A percentile compares a stretch with the other conserved stretches of the same genome.
Evolutionary conservation across 371 early-diverging fungal genomes (phyloP).

Genomic region (Astathelohania contejeani): DNA sequence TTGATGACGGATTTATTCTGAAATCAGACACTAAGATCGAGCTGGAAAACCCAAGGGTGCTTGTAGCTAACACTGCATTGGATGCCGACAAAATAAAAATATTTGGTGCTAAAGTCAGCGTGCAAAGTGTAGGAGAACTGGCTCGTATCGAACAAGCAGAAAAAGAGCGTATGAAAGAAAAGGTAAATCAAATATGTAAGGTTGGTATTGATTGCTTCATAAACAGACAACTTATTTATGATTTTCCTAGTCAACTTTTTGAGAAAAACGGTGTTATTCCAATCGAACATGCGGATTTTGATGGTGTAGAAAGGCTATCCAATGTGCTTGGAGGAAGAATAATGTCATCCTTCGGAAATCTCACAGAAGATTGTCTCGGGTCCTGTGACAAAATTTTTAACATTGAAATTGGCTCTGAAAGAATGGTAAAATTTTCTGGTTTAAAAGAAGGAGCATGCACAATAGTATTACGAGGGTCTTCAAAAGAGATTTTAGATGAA

Average conservation of each 20-base stretch:
- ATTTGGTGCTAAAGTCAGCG: constrained; percentile 88
- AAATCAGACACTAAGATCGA: constrained; percentile 87
- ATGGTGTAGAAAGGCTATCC: constrained; percentile 89
- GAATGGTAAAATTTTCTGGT: constrained; percentile 63
- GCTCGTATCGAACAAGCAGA: constrained; percentile 95
- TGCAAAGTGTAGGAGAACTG: constrained; percentile 82
- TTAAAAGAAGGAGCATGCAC: constrained; percentile 89
- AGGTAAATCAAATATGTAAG: constrained; percentile 78
- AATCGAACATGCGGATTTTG: constrained; percentile 98
- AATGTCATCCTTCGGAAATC: constrained; percentile 79
- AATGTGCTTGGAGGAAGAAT: constrained; percentile 82
- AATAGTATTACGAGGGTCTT: constrained; percentile 86
- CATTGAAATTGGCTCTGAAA: constrained; percentile 86
- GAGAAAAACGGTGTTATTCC: constrained; percentile 80
- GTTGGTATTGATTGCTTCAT: constrained; percentile 76
- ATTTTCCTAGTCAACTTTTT: constrained; percentile 95
- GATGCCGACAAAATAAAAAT: constrained; percentile 99
- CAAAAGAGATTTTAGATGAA: constrained; percentile 88
- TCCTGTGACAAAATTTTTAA: constrained; percentile 85
- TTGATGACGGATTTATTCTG: constrained; percentile 90
- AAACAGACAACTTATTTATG: constrained; percentile 98
- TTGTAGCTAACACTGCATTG: constrained; percentile 95
- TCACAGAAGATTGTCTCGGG: constrained; percentile 70
- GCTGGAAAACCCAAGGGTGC: constrained; percentile 78
- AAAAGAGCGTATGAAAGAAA: constrained; percentile 87